Evolutionary conservation across 768 basidiomycete genomes (phyloP), one percentile per base, ranked within the genome.

Genomic region (Rhodotorula taiwanensis): DNA sequence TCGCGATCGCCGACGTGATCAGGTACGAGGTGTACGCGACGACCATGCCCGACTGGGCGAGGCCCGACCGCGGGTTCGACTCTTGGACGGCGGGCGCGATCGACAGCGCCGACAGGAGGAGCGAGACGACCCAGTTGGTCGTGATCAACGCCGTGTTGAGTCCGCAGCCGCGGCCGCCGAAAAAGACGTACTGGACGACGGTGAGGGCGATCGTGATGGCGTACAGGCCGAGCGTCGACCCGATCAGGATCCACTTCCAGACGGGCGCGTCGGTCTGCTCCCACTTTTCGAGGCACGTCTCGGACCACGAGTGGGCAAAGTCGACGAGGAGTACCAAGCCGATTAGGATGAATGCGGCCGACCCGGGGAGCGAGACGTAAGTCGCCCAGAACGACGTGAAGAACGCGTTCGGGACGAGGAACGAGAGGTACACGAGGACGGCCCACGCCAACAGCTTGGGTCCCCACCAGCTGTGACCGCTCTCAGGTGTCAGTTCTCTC

Each of bases 271-370:
- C 82, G 33, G 73, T 72, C 62, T 84, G 83, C 75, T 97, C 94
- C 93, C 91, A 97, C 58, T 91, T 90, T 69, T 94, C 86, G 55
- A 97, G 82, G 75, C 94, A 98, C 10, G 85, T 93, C 77, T 99
- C 95, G 21, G 91, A 90, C 93, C 93, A 98, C 9, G 89, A 87
- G 75, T 99, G 95, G 4, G 95, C 95, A 73, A 98, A 98, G 79
- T 99, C 95, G 76, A 99, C 87, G 60, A 99, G 85, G 48, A 99
- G 86, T 60, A 99, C 89, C 33, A 99, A 85, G 51, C 95, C 95
- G 67, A 99, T 86, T 39, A 98, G 84, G 74, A 99, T 97, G 79
- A 99, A 99, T 64, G 92, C 75, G 10, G 87, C 89, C 1, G 94
- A 89, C 42, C 95, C 95, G 58, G 97, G 84, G 47, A 95, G 82